Evolutionary conservation across 2,329 filamentous ascomycete genomes (phyloP), one percentile per base, ranked within the genome.

Genomic region (Septoria petroselini): DNA sequence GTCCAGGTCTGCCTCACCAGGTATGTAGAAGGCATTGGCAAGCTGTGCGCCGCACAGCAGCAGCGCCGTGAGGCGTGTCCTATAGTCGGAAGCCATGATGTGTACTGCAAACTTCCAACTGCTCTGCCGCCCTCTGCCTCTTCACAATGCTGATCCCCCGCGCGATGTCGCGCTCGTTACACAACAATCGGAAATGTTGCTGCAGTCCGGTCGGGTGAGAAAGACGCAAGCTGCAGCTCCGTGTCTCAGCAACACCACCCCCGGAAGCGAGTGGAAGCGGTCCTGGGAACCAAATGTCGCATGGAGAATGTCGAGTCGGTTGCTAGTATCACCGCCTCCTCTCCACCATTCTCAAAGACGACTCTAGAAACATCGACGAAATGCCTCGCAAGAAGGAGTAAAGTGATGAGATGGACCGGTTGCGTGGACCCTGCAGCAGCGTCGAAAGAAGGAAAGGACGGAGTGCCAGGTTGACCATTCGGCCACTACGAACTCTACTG

Each of bases 11-110:
- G 19, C 14, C 60, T 62, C 78, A 91, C 88, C 88, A 62, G 89
- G 89, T 61, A 95, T 86, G 68, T 94, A 95, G 69, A 94, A 94
- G 30, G 85, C 86, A 45, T 83, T 74, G 14, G 74, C 72, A 50
- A 75, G 73, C 25, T 76, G 76, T 48, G 79, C 58, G 44, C 71
- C 29, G 83, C 65, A 65, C 73, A 77, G 50, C 60, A 70, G 67
- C 59, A 70, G 64, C 58, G 68, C 62, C 59, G 3, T 3, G n/a
- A 23, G 29, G 44, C 58, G 65, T 66, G 70, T 63, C 66, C 69
- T 57, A 58, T 64, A 66, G 57, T 72, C 65, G 60, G 62, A 60
- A 56, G 67, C 65, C 69, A 71, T 71, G 49, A 47, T 25, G 37
- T 35, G 15, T 23, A 39, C 19, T 48, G 39, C 40, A 31, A 39